Percentiles rank a stretch among this genome's conserved stretches.
Conservation (phyloP, 2,329 filamentous ascomycete species). For the Lecanicillium sp. region DNA sequence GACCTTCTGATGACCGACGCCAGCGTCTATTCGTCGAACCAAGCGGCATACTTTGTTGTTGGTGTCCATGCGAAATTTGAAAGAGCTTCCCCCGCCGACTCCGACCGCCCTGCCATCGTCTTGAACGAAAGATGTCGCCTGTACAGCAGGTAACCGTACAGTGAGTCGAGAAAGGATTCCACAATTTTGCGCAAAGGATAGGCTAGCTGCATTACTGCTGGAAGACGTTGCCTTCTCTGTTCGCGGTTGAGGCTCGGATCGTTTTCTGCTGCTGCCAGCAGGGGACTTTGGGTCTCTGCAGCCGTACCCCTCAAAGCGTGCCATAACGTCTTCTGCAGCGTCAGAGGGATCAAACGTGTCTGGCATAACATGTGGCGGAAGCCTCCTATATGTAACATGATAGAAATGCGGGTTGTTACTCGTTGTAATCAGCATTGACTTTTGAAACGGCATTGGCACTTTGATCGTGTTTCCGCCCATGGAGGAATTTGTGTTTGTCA, state of each 20-base stretch:
- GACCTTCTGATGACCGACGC: background rate
- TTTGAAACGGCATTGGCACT: slow-evolving; percentile 1
- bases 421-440: background rate
- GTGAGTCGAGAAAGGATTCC: background rate
- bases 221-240: no score
- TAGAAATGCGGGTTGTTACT: background rate
- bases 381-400: background rate
- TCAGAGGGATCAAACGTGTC: background rate
- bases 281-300: background rate
- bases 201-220: background rate
- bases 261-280: background rate
- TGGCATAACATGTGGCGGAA: background rate
- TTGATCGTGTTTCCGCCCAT: slow-evolving; percentile 2
- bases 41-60: background rate
- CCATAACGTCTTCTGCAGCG: background rate
- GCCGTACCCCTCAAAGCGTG: background rate
- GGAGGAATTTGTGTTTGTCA: background rate
- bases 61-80: background rate
- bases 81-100: background rate
- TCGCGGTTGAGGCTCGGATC: background rate
- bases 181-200: background rate
- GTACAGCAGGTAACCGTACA: background rate
- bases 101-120: background rate
- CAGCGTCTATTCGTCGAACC: background rate
- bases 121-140: background rate